These are phyloP conservation scores for Scedosporium boydii DNA, from an alignment of 2,329 filamentous ascomycete genomes.

Conservation along the genomic window DNA sequence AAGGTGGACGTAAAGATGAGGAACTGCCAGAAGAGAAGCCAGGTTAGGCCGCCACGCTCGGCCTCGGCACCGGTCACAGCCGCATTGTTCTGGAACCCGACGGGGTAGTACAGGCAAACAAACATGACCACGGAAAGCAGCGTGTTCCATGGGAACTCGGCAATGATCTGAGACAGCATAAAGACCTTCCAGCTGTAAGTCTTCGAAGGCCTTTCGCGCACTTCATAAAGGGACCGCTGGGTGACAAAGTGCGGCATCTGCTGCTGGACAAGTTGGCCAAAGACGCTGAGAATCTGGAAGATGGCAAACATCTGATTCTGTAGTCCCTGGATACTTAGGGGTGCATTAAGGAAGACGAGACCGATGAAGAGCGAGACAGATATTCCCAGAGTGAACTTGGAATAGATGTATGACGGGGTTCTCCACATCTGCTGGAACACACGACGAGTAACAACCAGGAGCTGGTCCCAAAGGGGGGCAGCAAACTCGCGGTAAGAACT, in stretches of 20 bases:
- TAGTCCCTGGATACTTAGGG: constrained; percentile 64
- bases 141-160: constrained; percentile 78
- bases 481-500: constrained; percentile 66
- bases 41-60: constrained; percentile 69
- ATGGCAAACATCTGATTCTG: constrained; percentile 83
- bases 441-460: constrained; percentile 58
- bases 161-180: constrained; percentile 72
- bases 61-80: constrained; percentile 46
- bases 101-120: constrained; percentile 78
- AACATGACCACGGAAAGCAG: constrained; percentile 69
- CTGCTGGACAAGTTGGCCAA: constrained; percentile 69
- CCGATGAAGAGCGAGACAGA: constrained; percentile 67
- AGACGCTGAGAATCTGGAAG: constrained; percentile 76
- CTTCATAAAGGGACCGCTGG: constrained; percentile 74
- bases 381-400: constrained; percentile 61
- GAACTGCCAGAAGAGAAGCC: constrained; percentile 67
- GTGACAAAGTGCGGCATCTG: constrained; percentile 82
- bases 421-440: constrained; percentile 92
- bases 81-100: constrained; percentile 67
- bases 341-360: constrained; percentile 67
- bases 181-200: constrained; percentile 81
- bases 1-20: constrained; percentile 76
- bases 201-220: constrained; percentile 74
- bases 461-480: constrained; percentile 59
- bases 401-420: constrained; percentile 80